phyloP scores from a whole-genome alignment of 805 yeast genomes.

The Ogataea ramenticola region DNA sequence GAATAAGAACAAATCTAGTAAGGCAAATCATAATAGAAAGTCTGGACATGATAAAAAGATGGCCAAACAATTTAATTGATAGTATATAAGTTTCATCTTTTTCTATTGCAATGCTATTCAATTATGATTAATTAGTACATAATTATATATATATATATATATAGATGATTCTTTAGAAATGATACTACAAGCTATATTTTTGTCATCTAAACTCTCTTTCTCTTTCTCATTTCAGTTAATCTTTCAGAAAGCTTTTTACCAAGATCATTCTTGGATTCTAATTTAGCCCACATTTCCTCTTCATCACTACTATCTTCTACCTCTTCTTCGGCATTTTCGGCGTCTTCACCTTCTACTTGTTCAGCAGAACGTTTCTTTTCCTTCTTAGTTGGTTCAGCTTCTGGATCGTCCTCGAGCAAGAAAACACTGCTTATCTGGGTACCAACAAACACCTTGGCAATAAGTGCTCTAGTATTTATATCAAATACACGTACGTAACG shows the following conservation, averaged over 20 bases:
- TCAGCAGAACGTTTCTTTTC: conserved; percentile 8
- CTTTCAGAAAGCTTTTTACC: conserved; percentile 1
- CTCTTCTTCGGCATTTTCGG: conserved; percentile 25
- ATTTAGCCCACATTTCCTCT: conserved; percentile 26
- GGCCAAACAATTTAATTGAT: conserved; percentile 12
- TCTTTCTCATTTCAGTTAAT: conserved; percentile 20
- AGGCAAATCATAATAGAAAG: conserved; percentile 63
- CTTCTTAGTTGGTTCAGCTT: conserved; percentile 23
- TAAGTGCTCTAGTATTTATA: conserved; percentile 44
- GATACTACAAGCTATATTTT: too few species aligned
- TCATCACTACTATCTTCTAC: conserved; percentile 27
- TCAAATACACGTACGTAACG: conserved; percentile 79
- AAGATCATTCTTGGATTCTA: conserved; percentile 9
- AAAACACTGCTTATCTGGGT: conserved; percentile 54
- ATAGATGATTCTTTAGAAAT: too few species aligned
- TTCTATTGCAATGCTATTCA: too few species aligned
- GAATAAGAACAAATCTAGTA: conserved; percentile 47
- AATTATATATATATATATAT: too few species aligned
- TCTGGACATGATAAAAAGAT: conserved; percentile 53
- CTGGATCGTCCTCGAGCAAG: conserved; percentile 41
- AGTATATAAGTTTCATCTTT: background rate
- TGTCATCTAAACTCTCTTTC: conserved; percentile 13
- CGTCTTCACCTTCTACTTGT: conserved; percentile 24
- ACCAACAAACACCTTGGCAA: conserved; percentile 71
- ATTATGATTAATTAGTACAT: too few species aligned